Evolutionary conservation across 2,329 filamentous ascomycete species (phyloP), one percentile per base, ranked within the genome.

Genomic region (Cordyceps tenuipes): DNA sequence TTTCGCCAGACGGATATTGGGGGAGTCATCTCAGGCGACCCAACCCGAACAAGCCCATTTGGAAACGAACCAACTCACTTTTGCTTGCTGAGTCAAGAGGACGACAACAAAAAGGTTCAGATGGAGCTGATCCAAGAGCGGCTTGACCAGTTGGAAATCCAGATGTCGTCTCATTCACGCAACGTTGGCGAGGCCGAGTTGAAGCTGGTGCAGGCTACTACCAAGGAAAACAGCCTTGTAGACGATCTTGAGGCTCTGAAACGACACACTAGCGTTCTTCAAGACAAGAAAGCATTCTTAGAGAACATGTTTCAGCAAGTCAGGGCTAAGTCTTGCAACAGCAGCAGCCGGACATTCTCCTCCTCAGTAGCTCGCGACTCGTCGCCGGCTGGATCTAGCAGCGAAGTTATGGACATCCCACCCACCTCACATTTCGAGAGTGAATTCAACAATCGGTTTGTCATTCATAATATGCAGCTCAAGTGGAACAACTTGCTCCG

Each of bases 401-500:
- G 68, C 26, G 44, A 55, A 80, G 21, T 82, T 80, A 77, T 88
- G 57, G 86, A 90, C 64, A 82, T 87, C 1, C 84, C 86, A 3
- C 83, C 87, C 1, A 83, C 87, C 3, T 84, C 89, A 17, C 91
- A 97, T 65, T 93, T 93, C 65, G 87, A 90, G 53, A 96, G 89
- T 72, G 92, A 97, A 70, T 99, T 97, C 78, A 94, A 95, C 71
- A 99, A 99, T 69, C 89, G 94, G 2, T 99, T 99, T 76, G 93
- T 97, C 66, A 89, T 99, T 57, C 94, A 99, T 77, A 99, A 99
- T 68, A 84, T 95, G 70, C 94, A 99, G 69, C 78, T 99, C 61
- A 99, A 99, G 73, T 99, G 94, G 94, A 97, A 96, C 76, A 99
- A 99, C 67, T 84, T 92, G 12, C 76, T 99, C 43, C 86, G 94